A percentile compares a stretch with the other conserved stretches of the same genome.
Conservation (phyloP, 2,329 filamentous ascomycete species). For the Cladosporium sp. region DNA sequence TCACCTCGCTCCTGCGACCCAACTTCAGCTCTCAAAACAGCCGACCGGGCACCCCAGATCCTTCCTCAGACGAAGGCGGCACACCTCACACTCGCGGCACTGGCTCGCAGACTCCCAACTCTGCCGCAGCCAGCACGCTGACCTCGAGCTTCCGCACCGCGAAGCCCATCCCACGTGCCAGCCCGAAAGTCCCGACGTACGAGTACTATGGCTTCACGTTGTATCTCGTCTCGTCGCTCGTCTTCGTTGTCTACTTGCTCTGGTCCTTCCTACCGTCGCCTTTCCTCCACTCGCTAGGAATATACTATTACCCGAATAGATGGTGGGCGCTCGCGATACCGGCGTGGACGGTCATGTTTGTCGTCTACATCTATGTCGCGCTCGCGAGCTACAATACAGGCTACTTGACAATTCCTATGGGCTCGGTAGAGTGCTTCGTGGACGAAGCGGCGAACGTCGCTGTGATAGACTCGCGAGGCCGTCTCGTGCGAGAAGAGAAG, state of each 20-base stretch:
- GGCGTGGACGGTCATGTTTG: slow-evolving; percentile 77
- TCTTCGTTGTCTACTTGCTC: slow-evolving; percentile 65
- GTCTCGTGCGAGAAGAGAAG: slow-evolving; percentile 37
- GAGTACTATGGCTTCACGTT: slow-evolving; percentile 99
- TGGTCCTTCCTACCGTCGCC: slow-evolving; percentile 92
- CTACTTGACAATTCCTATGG: slow-evolving; percentile 74
- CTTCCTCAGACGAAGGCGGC: slow-evolving; percentile 68
- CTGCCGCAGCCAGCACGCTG: slow-evolving; percentile 55
- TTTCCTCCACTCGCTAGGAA: slow-evolving; percentile 85
- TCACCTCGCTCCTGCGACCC: slow-evolving; percentile 81
- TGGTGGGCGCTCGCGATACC: slow-evolving; percentile 97
- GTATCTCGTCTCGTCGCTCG: slow-evolving; percentile 79
- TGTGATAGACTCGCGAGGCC: slow-evolving; percentile 66
- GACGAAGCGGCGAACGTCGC: slow-evolving; percentile 86
- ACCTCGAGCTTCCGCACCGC: slow-evolving; percentile 47
- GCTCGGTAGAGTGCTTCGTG: slow-evolving; percentile 79
- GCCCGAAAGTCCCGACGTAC: slow-evolving; percentile 94
- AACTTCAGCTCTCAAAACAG: slow-evolving; percentile 63
- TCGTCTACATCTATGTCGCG: slow-evolving; percentile 91
- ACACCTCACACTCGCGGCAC: slow-evolving; percentile 18
- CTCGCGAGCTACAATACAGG: slow-evolving; percentile 86
- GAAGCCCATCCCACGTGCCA: slow-evolving; percentile 68
- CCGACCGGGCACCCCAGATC: slow-evolving; percentile 87
- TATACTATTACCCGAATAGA: slow-evolving; percentile 92
- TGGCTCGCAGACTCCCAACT: slow-evolving; percentile 39